Percentiles rank a stretch among this genome's conserved stretches.
Conservation (phyloP, 352 stramenopile genomes). For the Phytophthora litchii region DNA sequence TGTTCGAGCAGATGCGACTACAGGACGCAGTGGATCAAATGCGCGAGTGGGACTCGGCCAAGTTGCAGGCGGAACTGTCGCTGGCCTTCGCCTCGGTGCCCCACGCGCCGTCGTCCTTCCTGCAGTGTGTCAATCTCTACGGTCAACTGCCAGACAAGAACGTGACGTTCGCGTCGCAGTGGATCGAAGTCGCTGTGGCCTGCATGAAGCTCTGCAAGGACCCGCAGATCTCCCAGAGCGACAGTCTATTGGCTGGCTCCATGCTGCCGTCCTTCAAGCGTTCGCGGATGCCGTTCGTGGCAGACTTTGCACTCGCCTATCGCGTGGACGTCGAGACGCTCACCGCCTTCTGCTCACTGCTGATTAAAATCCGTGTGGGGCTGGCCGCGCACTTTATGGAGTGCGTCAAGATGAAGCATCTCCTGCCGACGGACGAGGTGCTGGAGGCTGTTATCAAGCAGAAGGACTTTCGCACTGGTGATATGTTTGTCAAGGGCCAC, state of each 20-base stretch:
- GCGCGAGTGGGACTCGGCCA: constrained; percentile 39
- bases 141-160: constrained; percentile 31
- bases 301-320: constrained; percentile 53
- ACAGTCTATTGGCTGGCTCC: constrained; percentile 48
- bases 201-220: constrained; percentile 22
- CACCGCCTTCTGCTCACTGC: constrained; percentile 31
- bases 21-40: constrained; percentile 39
- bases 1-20: constrained; percentile 39
- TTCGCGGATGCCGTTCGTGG: constrained; percentile 40
- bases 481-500: constrained; percentile 56
- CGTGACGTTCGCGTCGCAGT: constrained; percentile 18
- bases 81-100: constrained; percentile 39
- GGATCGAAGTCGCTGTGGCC: constrained; percentile 30
- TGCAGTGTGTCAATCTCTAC: constrained; percentile 45
- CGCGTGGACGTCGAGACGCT: constrained; percentile 36
- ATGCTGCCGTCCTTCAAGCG: constrained; percentile 49
- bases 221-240: constrained; percentile 27
- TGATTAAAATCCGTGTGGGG: constrained; percentile 36
- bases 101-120: constrained; percentile 41
- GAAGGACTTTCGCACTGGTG: constrained; percentile 61
- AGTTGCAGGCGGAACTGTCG: constrained; percentile 38
- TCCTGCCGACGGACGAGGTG: constrained; percentile 48
- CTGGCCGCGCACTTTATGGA: constrained; percentile 57
- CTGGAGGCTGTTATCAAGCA: constrained; percentile 49
- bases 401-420: constrained; percentile 42